Evolutionary conservation across 2,329 filamentous ascomycete genomes (phyloP), one percentile per base, ranked within the genome.

Genomic region (Cladophialophora bantiana): DNA sequence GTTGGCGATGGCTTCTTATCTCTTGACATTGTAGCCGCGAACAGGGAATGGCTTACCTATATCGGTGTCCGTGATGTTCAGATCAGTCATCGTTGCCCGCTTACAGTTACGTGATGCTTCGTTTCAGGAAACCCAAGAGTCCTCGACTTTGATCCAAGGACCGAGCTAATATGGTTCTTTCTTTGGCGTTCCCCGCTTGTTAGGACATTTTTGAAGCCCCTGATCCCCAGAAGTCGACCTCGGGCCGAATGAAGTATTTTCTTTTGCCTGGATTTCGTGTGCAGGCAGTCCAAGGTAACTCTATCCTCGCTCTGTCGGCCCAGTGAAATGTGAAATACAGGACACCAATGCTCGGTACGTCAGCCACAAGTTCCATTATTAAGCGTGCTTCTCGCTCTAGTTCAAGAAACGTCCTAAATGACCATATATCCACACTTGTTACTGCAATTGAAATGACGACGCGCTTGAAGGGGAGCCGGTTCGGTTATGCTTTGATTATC

Each of bases 31-130:
- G 26, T 26, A 2, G 12, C 36, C 36, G 9, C 6, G 36, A 38
- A 2, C 26, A 26, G 36, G 4, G 36, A 40, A 40, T 48, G n/a
- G 7, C 42, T 50, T 26, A 50, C 45, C 45, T 50, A 50, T 50
- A 50, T 50, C 45, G 18, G 45, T 18, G 18, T 50, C 45, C 45
- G 45, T 50, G 45, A 50, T 50, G 6, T 26, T 50, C 20, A 50
- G 9, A 26, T 50, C 45, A 10, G 45, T 50, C 45, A 50, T 50
- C 18, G 45, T 50, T 20, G 45, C 20, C 9, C 9, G 15, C 26
- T 10, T 20, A 31, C 45, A 50, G 18, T 50, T 26, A 5, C 13
- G 45, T 18, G 45, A 12, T 9, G 20, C 26, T 31, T 50, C 7
- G 4, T 50, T 50, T 20, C 12, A 2, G 4, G 45, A 48, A 3